phyloP scores from a whole-genome alignment of 164 flowering plant genomes.

The Vitis rupestris region DNA sequence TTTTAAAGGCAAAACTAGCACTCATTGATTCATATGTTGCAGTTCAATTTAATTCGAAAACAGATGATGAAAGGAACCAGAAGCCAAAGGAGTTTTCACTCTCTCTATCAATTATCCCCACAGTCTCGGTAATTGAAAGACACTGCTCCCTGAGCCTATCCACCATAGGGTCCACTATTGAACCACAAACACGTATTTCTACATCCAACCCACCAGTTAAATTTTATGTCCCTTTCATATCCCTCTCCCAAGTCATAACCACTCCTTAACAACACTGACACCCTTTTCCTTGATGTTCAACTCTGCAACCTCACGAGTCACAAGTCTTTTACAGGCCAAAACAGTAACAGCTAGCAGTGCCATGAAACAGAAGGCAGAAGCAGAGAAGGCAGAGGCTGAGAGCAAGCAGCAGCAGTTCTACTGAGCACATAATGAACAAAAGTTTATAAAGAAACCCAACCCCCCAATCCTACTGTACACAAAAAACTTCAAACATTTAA shows the following conservation, averaged over 20 bases:
- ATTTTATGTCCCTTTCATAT: constrained; percentile 13
- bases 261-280: constrained; percentile 7
- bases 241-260: constrained; percentile 4
- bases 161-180: constrained; percentile 5
- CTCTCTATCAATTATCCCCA: constrained; percentile 12
- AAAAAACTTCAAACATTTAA: constrained; percentile 6
- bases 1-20: constrained; percentile 1
- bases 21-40: background rate
- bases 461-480: constrained; percentile 29
- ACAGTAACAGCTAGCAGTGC: constrained; percentile 16
- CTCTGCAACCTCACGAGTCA: background rate
- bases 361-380: constrained; percentile 9
- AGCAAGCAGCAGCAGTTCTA: background rate
- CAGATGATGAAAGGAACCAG: background rate
- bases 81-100: no score
- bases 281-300: constrained; percentile 4
- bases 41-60: background rate
- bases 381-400: constrained; percentile 2
- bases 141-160: constrained; percentile 9
- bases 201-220: background rate
- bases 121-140: constrained; percentile 36
- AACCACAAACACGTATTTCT: background rate
- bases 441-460: constrained; percentile 7
- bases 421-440: constrained; percentile 5
- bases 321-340: constrained; percentile 1